Base-by-base conservation (phyloP, 2,329 filamentous ascomycete species). In the Colletotrichum trifolii region DNA sequence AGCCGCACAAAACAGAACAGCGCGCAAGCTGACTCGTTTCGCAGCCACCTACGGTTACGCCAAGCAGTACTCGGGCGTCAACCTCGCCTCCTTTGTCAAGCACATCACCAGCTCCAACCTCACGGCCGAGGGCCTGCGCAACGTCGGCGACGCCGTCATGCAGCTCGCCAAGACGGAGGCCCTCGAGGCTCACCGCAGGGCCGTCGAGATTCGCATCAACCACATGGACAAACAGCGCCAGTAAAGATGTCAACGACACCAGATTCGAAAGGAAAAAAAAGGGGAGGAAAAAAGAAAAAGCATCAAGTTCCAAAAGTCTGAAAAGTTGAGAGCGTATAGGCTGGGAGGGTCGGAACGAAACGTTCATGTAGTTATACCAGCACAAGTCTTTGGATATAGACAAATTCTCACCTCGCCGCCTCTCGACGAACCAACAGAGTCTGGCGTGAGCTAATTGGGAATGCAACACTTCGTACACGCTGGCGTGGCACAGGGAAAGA, bases 61-160 rank as follows among this genome's bases (percentile, higher is more conserved):
- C 53, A 97, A 97, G 81, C 96, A 99, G 78, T 99, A 99, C 82
- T 97, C 94, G 6, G 96, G 96, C 56, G 96, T 99, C 74, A 99
- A 97, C 78, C 87, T 99, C 6, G 93, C 88, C 38, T 98, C 95
- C 2, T 99, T 97, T 80, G 87, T 97, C 77, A 99, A 99, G 83
- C 94, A 98, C 83, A 97, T 99, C 74, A 99, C 96, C 42, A 96
- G 92, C 81, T 93, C 94, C 0, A 92, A 97, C 77, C 85, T 99
- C 67, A 97, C 93, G 1, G 87, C 89, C 15, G 87, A 97, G 72
- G 96, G 96, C 25, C 82, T 99, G 67, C 86, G 86, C 71, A 96
- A 96, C 72, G 91, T 99, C 2, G 93, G 95, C 39, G 82, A 84
- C 57, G 94, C 96, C 5, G 96, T 99, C 56, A 97, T 98, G 93